Evolutionary conservation across 2,329 filamentous ascomycete genomes (phyloP), one percentile per base, ranked within the genome.

Genomic region (Diaporthe eres): DNA sequence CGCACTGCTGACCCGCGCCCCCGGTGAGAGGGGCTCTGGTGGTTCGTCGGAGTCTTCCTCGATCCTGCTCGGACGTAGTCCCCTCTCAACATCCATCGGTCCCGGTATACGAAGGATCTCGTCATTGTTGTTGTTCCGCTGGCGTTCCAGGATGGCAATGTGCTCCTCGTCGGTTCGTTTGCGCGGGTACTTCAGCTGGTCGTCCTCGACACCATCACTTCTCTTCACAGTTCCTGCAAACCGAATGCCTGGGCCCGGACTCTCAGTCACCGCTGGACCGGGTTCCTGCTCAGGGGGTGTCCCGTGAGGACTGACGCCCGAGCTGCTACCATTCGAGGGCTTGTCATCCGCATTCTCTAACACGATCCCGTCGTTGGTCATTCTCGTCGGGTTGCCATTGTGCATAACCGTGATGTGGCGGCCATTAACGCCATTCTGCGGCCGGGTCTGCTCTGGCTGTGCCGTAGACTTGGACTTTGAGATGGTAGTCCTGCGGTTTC

Each of bases 81-180:
- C 97, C 70, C 92, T 91, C 80, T 99, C 97, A 67, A 94, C 96
- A 81, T 98, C 97, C 79, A 96, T 89, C 1, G 97, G 97, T 28
- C 96, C 96, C 0, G 97, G 97, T 80, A 99, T 98, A 55, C 95
- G 93, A 58, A 98, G 86, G 0, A 95, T 92, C 47, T 92, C 92
- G 72, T 92, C 93, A 74, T 94, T 92, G 77, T 92, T 91, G 2
- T 88, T 88, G 74, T 94, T 93, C 51, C 95, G 91, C 82, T 98
- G 96, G 44, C 94, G 93, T 82, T 98, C 92, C 19, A 98, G 83
- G 80, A 98, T 97, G 8, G 94, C 94, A 80, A 98, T 97, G 81
- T 98, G 95, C 77, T 96, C 93, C 73, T 95, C 94, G 60, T 94
- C 88, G 47, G 89, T 87, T 65, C 90, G 83, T 0, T 90, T 90